Evolutionary conservation across 257 asterid species (phyloP), one percentile per base, ranked within the genome.

Genomic region (Petunia axillaris): DNA sequence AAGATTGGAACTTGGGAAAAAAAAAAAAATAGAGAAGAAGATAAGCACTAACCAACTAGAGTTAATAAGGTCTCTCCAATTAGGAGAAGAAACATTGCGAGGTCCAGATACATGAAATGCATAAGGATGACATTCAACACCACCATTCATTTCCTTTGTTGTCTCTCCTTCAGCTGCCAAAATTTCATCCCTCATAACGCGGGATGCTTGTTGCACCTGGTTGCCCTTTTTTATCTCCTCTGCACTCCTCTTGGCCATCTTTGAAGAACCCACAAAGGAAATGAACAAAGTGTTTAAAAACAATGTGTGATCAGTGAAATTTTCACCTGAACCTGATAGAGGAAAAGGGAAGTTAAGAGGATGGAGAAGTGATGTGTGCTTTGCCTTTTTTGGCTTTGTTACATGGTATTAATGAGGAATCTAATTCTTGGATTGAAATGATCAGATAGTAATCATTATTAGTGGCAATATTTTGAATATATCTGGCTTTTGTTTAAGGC

Each of bases 91-190:
- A 74, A 84, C 80, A 53, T 86, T 86, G 11, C 87, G 80, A 7
- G 89, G 89, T 3, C 89, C 89, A 11, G 89, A 86, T 1, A 86
- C 86, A 77, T 86, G 89, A 79, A 86, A 86, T 43, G 87, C 89
- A 75, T 86, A 79, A 13, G 87, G 89, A 82, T 86, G 89, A 43
- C 77, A 36, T 59, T 82, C 77, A 50, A 73, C 46, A 73, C 0
- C 43, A 71, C 14, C 3, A 5, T 71, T 13, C 50, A 36, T 81
- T 25, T 81, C 73, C 83, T 52, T 79, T 65, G 60, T 74, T 59
- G 16, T 39, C 53, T 6, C 75, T 65, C 64, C 44, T 66, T 81
- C 82, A 76, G 83, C 60, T 85, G 43, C 84, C 86, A 50, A 43
- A 35, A 50, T 48, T 73, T 79, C 89, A 46, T 37, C 81, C 57